phyloP scores from a whole-genome alignment of 169 alveolate species.

The Eimeria maxima region DNA sequence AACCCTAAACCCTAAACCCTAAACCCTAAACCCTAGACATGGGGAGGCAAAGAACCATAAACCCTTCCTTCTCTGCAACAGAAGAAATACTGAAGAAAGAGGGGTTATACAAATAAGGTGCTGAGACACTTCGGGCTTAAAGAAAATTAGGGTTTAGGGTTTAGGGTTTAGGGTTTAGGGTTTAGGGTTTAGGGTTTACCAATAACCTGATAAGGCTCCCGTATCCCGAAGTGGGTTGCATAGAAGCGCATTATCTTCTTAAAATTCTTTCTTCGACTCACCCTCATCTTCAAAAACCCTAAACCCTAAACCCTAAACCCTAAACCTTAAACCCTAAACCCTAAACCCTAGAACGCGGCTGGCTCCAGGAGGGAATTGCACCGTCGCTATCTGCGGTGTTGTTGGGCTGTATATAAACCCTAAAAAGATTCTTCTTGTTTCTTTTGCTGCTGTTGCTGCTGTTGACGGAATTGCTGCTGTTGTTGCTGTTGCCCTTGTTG shows the following conservation, averaged over 20 bases:
- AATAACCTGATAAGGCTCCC: slow-evolving; percentile 65
- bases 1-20: slow-evolving; percentile 5
- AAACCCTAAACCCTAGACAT: background rate
- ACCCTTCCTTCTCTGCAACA: no score
- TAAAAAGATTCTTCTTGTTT: background rate
- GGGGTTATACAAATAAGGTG: no score
- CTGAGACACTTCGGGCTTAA: no score
- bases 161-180: slow-evolving; percentile 32
- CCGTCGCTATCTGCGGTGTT: no score
- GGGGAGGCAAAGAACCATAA: background rate
- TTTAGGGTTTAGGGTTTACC: slow-evolving; percentile 55
- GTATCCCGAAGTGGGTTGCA: slow-evolving; percentile 61
- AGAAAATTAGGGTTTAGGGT: background rate
- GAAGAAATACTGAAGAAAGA: no score
- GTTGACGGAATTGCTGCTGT: background rate
- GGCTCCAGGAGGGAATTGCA: background rate
- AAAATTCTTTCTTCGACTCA: slow-evolving; percentile 39
- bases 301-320: slow-evolving; percentile 32
- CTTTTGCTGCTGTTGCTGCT: background rate
- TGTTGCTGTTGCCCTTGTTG: background rate
- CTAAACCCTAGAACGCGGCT: background rate
- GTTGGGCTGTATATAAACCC: background rate
- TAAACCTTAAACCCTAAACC: slow-evolving; percentile 1
- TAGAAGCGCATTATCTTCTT: slow-evolving; percentile 73
- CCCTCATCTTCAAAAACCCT: slow-evolving; percentile 38